These are phyloP conservation scores for Strobilomyces echinocephalus DNA, from an alignment of 768 basidiomycete species.

Conservation along the genomic window DNA sequence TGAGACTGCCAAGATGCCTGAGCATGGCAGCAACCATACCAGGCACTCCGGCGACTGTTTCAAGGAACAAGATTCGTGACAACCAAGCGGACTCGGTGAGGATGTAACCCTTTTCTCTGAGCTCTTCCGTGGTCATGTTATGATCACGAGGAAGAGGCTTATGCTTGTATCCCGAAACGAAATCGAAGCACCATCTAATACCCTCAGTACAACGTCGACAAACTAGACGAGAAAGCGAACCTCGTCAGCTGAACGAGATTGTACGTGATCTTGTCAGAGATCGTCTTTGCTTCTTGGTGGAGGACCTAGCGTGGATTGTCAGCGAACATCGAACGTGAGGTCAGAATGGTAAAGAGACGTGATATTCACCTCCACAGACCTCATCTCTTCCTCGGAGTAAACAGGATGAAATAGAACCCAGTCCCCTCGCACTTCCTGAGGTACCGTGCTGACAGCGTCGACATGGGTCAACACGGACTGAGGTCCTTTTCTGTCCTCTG, in stretches of 20 bases:
- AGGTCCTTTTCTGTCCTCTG: slow-evolving; percentile 25
- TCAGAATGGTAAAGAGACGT: not conserved
- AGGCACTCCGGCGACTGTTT: slow-evolving; percentile 91
- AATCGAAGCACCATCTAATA: slow-evolving; percentile 66
- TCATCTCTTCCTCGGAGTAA: slow-evolving; percentile 70
- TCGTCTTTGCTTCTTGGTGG: slow-evolving; percentile 55
- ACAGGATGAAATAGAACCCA: slow-evolving; percentile 96
- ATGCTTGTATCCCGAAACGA: slow-evolving; percentile 83
- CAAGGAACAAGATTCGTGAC: slow-evolving; percentile 64
- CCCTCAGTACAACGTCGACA: slow-evolving; percentile 1
- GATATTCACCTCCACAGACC: slow-evolving; percentile 56
- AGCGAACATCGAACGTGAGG: not conserved
- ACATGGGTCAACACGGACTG: slow-evolving; percentile 20
- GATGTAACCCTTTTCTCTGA: slow-evolving; percentile 69
- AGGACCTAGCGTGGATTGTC: slow-evolving; percentile 49
- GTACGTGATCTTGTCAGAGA: slow-evolving; percentile 70
- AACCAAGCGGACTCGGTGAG: slow-evolving; percentile 78
- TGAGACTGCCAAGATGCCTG: slow-evolving; percentile 82
- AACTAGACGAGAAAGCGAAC: slow-evolving; percentile 26
- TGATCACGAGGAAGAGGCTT: slow-evolving; percentile 54
- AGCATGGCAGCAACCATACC: slow-evolving; percentile 92
- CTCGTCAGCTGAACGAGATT: slow-evolving; percentile 54
- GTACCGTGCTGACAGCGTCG: slow-evolving; percentile 50
- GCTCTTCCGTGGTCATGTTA: slow-evolving; percentile 65
- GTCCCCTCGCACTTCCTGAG: slow-evolving; percentile 58